These are phyloP conservation scores for Eucalyptus sp. DNA, from an alignment of 345 rosid species.

Conservation along the genomic window DNA sequence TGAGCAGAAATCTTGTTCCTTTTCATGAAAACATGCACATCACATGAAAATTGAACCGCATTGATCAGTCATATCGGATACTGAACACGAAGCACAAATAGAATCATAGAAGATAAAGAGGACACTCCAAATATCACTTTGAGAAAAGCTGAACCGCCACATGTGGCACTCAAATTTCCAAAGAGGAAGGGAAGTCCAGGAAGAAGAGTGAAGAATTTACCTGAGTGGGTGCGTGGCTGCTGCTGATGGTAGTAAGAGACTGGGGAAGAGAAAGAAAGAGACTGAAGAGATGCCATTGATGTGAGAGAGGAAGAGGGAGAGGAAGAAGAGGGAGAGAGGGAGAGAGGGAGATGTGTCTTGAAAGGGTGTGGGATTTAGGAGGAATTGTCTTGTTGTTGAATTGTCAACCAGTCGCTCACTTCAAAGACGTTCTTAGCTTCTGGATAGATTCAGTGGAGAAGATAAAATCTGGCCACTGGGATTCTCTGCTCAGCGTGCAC, in stretches of 20 bases:
- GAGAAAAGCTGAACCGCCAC: not conserved
- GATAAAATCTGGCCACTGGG: not conserved
- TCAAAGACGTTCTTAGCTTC: not conserved
- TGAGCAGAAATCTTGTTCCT: not conserved
- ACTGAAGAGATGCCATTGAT: slow-evolving; percentile 16
- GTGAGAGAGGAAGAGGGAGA: not conserved
- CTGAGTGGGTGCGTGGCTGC: slow-evolving; percentile 18
- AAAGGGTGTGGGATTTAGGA: not conserved
- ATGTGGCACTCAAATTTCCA: not conserved
- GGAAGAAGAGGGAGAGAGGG: not conserved
- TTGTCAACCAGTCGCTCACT: not conserved
- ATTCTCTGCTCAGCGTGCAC: not conserved
- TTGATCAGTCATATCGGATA: not conserved
- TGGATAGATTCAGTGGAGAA: not conserved
- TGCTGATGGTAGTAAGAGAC: slow-evolving; percentile 17
- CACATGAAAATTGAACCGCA: not conserved
- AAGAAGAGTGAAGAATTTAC: not conserved
- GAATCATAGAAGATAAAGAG: not conserved
- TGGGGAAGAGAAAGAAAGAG: slow-evolving; percentile 5
- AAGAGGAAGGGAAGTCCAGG: not conserved
- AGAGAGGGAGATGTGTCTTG: not conserved
- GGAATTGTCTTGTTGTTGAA: not conserved
- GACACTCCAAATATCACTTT: not conserved
- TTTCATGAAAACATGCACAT: not conserved
- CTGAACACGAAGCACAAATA: not conserved